Conservation (phyloP, 2,329 filamentous ascomycete genomes). For the Coleophoma eucalyptorum region DNA sequence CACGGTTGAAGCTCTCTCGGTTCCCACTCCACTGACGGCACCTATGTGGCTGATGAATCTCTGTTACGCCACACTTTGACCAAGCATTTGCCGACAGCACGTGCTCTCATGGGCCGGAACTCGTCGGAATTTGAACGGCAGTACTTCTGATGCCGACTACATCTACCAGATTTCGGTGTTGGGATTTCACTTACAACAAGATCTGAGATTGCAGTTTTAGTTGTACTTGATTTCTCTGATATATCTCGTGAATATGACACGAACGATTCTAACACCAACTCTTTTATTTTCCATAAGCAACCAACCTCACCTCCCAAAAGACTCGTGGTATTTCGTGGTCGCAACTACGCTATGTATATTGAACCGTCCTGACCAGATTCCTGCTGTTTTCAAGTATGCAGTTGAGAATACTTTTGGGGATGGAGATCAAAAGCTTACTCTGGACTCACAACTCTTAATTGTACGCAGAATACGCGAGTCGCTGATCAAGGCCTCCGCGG, state of each 20-base stretch:
- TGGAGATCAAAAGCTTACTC: conserved; percentile 17
- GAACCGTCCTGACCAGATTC: conserved; percentile 45
- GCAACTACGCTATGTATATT: conserved; percentile 41
- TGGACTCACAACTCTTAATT: conserved; percentile 37
- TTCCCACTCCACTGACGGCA: no score
- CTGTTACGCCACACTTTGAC: no score
- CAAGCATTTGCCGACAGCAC: no score
- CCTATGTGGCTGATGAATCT: no score
- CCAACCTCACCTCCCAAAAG: conserved; percentile 36
- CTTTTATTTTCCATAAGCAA: conserved; percentile 37
- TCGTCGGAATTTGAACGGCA: no score
- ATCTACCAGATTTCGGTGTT: no score
- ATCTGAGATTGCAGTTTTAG: no score
- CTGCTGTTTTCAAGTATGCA: conserved; percentile 38
- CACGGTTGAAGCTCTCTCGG: conserved; percentile 10
- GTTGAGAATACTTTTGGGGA: conserved; percentile 25
- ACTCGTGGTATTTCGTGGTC: conserved; percentile 46
- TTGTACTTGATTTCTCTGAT: background rate
- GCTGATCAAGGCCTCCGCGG: conserved; percentile 42
- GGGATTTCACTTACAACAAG: no score
- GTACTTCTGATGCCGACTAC: no score
- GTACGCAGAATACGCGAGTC: conserved; percentile 44
- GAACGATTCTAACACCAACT: conserved; percentile 31
- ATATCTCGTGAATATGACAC: background rate
- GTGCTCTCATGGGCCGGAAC: no score